Evolutionary conservation across 495 filamentous ascomycete species (phyloP).

Genomic region (Lepraria neglecta): DNA sequence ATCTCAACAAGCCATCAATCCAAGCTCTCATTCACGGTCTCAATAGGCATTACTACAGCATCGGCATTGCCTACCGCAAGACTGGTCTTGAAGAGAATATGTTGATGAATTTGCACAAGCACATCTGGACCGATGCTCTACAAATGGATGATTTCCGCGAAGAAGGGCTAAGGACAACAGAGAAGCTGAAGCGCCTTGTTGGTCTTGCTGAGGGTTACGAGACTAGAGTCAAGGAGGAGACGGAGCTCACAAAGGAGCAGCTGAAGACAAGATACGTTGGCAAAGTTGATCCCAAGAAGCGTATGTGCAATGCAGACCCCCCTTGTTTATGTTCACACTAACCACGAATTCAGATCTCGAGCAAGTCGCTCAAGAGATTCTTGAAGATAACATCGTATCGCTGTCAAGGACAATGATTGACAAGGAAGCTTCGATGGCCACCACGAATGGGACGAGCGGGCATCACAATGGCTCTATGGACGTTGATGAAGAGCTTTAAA

Average conservation of each 20-base stretch:
- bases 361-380: constrained; percentile 88
- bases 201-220: constrained; percentile 91
- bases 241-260: constrained; percentile 91
- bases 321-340: constrained; percentile 27
- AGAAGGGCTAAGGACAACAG: constrained; percentile 76
- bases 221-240: constrained; percentile 97
- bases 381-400: constrained; percentile 97
- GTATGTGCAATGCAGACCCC: constrained; percentile 38
- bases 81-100: constrained; percentile 98
- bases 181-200: constrained; percentile 80
- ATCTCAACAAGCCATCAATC: constrained; percentile 97
- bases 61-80: constrained; percentile 96
- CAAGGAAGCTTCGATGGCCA: constrained; percentile 79
- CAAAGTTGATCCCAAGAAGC: constrained; percentile 98
- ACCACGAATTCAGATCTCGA: constrained; percentile 59
- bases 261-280: constrained; percentile 98
- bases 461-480: constrained; percentile 52
- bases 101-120: constrained; percentile 99
- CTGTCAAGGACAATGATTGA: constrained; percentile 98
- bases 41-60: constrained; percentile 98
- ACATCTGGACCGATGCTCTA: constrained; percentile 95
- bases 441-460: constrained; percentile 33
- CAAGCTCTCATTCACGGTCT: constrained; percentile 98
- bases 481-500: constrained; percentile 52
- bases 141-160: constrained; percentile 93